A percentile compares a stretch with the other conserved stretches of the same genome.
phyloP scores from a whole-genome alignment of 2,329 filamentous ascomycete species.

The Ambrosiella xylebori region DNA sequence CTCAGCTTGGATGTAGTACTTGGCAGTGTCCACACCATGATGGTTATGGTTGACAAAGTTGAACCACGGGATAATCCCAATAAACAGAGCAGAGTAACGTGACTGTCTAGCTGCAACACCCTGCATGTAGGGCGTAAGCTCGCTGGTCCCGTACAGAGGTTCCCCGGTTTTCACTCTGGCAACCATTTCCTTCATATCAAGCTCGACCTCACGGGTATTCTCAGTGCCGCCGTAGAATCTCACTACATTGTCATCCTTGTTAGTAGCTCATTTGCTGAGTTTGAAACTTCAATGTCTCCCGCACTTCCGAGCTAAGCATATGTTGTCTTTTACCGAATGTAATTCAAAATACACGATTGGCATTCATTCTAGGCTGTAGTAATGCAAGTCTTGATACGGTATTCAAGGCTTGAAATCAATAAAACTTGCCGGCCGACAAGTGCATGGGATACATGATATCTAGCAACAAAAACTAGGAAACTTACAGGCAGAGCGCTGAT shows the following conservation, averaged over 20 bases:
- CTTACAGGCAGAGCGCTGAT: conserved; percentile 70
- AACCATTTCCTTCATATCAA: conserved; percentile 99
- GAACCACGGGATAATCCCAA: conserved; percentile 83
- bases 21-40: conserved; percentile 94
- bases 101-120: conserved; percentile 86
- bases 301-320: not conserved
- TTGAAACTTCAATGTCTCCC: not conserved
- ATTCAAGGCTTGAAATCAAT: not conserved
- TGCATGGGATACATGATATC: not conserved
- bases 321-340: not conserved
- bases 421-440: not conserved
- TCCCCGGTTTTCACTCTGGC: conserved; percentile 84
- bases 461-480: conserved; percentile 5
- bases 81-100: conserved; percentile 70
- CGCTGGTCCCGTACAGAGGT: conserved; percentile 69
- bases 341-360: not conserved
- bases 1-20: conserved; percentile 95
- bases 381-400: not conserved
- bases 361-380: not conserved
- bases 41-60: conserved; percentile 95
- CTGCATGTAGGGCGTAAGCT: conserved; percentile 74
- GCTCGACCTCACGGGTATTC: conserved; percentile 76
- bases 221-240: conserved; percentile 93
- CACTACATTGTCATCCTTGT: conserved; percentile 35
- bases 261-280: not conserved